These are phyloP conservation scores for Colletotrichum simmondsii DNA, from an alignment of 2,329 filamentous ascomycete genomes.

Conservation along the genomic window DNA sequence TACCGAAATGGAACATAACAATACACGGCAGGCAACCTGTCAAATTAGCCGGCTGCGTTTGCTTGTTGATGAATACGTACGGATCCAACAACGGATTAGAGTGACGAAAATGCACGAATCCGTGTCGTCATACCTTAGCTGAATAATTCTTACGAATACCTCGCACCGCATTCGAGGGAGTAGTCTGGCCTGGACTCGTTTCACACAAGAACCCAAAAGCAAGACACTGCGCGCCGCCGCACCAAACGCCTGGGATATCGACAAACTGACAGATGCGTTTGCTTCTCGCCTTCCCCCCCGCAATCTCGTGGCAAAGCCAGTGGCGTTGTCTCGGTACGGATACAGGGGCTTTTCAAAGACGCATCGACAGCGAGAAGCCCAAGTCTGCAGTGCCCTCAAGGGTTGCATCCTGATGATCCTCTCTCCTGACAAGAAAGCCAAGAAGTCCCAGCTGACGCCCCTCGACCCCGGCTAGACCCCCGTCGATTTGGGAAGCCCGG, in stretches of 20 bases:
- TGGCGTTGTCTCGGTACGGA: constrained; percentile 16
- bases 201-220: background rate
- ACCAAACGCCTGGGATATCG: background rate
- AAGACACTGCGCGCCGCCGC: background rate
- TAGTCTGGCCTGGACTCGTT: background rate
- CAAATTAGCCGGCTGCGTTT: constrained; percentile 5
- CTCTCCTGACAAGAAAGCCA: constrained; percentile 20
- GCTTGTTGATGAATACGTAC: background rate
- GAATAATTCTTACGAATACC: background rate
- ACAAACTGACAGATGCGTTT: background rate
- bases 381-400: background rate
- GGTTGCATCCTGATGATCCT: constrained; percentile 2
- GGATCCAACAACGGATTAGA: background rate
- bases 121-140: background rate
- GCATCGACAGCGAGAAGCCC: background rate
- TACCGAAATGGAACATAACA: constrained; percentile 16
- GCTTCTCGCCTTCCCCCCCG: constrained; percentile 4
- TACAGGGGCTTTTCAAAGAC: background rate
- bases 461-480: constrained; percentile 1
- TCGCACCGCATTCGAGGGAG: background rate
- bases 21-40: background rate
- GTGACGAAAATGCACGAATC: background rate
- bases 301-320: constrained; percentile 13
- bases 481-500: constrained; percentile 22
- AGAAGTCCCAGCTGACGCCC: constrained; percentile 14